Evolutionary conservation across 2,329 filamentous ascomycete genomes (phyloP).

Genomic region (Colletotrichum sp.): DNA sequence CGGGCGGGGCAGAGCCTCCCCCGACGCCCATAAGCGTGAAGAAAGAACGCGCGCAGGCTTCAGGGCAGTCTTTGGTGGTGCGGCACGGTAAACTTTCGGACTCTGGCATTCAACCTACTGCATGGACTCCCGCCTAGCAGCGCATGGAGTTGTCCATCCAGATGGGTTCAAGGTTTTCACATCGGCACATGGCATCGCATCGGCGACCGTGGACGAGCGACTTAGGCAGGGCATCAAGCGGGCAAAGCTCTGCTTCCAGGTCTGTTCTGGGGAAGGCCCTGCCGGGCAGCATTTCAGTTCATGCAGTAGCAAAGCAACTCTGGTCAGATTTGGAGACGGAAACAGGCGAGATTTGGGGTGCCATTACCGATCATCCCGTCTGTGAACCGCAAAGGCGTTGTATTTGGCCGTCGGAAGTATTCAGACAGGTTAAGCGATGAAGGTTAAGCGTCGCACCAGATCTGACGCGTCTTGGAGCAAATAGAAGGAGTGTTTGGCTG

Average conservation of each 20-base stretch:
- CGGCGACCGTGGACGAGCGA: background rate
- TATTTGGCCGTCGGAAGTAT: background rate
- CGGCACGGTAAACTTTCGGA: background rate
- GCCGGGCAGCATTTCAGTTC: background rate
- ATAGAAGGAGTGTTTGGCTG: background rate
- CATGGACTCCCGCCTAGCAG: background rate
- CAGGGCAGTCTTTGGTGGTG: background rate
- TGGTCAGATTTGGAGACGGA: background rate
- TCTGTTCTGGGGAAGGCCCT: background rate
- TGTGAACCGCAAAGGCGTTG: background rate
- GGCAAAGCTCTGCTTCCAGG: background rate
- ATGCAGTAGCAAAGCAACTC: slow-evolving; percentile 3
- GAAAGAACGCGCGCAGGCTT: background rate
- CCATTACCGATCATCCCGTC: slow-evolving; percentile 1
- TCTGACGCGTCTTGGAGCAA: background rate
- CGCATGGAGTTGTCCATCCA: background rate
- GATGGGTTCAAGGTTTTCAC: background rate
- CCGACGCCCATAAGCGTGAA: background rate
- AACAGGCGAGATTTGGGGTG: background rate
- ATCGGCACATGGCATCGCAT: slow-evolving; percentile 1
- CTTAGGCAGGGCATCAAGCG: background rate
- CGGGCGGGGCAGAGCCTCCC: background rate
- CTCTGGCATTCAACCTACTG: background rate
- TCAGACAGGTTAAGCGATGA: background rate
- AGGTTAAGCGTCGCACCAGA: background rate